Percentiles rank a stretch among this genome's conserved stretches.
These are phyloP conservation scores for Ramaria rubella DNA, from an alignment of 768 basidiomycete species.

Conservation along the genomic window DNA sequence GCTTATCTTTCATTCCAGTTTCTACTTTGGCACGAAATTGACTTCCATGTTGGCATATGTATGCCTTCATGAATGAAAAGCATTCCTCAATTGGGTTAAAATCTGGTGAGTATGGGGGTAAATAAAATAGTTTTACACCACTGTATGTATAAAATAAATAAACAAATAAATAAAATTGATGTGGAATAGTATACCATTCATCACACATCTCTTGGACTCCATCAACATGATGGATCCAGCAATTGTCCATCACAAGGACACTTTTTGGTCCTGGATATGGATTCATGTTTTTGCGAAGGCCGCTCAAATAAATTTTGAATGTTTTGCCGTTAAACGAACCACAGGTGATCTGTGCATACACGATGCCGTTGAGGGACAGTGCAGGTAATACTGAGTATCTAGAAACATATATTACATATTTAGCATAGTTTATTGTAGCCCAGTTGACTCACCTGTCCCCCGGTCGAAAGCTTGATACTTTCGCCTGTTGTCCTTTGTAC, in stretches of 20 bases:
- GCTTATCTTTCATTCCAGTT: no score
- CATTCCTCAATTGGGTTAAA: no score
- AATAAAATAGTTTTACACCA: no score
- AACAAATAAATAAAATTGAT: no score
- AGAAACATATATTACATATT: neutral
- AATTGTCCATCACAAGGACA: slow-evolving; percentile 36
- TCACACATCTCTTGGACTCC: no score
- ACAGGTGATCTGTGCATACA: slow-evolving; percentile 24
- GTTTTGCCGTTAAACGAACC: slow-evolving; percentile 23
- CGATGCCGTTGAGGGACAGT: slow-evolving; percentile 29
- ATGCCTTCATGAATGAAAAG: no score
- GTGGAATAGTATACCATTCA: slow-evolving; percentile 27
- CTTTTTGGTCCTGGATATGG: slow-evolving; percentile 30
- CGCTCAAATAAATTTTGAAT: slow-evolving; percentile 29
- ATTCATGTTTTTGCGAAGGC: slow-evolving; percentile 31
- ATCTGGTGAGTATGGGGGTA: no score
- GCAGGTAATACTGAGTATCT: slow-evolving; percentile 34
- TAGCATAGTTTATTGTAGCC: neutral
- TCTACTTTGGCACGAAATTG: no score
- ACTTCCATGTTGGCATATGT: no score
- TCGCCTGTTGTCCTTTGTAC: neutral
- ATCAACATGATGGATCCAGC: slow-evolving; percentile 28
- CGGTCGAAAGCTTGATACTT: neutral
- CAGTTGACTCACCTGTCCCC: neutral
- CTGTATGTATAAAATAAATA: no score